Conservation (phyloP, 2,329 filamentous ascomycete species). For the Penicillium sp. region DNA sequence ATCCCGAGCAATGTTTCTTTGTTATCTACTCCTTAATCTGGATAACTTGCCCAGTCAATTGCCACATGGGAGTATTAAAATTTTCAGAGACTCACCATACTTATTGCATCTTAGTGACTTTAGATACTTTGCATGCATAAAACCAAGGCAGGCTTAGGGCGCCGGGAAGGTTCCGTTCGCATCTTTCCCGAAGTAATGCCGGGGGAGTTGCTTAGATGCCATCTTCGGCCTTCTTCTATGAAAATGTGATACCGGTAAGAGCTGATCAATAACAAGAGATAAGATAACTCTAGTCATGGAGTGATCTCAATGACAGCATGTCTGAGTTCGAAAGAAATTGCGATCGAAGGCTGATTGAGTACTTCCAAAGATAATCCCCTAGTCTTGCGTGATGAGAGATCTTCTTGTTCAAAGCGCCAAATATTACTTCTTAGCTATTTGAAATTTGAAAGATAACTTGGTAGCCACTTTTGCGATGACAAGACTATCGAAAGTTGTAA, state of each 20-base stretch:
- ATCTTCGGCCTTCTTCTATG: neutral
- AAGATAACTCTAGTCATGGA: neutral
- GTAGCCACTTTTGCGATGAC: neutral
- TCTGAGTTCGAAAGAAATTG: neutral
- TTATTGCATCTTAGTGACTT: neutral
- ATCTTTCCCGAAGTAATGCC: neutral
- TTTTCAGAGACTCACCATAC: neutral
- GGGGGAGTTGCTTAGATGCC: neutral
- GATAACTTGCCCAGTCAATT: too few relatives aligned
- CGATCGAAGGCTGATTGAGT: neutral
- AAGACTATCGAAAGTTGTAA: neutral
- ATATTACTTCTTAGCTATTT: neutral
- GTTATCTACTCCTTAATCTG: neutral
- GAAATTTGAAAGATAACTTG: neutral
- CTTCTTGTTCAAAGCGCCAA: neutral
- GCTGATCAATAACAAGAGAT: too few relatives aligned
- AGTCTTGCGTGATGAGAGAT: neutral
- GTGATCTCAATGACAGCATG: neutral
- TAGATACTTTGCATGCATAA: neutral
- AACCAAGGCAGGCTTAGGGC: neutral
- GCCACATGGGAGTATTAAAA: neutral
- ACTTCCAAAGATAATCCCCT: neutral
- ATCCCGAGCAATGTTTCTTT: slow-evolving; percentile 1
- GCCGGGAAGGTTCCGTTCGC: neutral
- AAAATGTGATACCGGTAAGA: neutral